These are phyloP conservation scores for Clarireedia monteithiana DNA, from an alignment of 2,329 filamentous ascomycete genomes.

Conservation along the genomic window DNA sequence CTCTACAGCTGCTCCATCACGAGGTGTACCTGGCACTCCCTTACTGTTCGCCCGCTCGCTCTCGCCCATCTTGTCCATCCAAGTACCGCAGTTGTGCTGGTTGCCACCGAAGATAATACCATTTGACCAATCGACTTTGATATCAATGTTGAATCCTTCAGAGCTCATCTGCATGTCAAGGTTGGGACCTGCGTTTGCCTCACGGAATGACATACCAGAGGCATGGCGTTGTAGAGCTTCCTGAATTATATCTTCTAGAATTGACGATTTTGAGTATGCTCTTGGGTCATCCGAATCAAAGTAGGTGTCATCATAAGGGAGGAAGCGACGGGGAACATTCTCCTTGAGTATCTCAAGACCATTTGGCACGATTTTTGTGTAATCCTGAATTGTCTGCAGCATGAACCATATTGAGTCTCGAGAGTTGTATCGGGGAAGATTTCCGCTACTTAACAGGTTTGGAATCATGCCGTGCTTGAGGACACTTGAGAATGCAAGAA, in stretches of 20 bases:
- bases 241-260: slow-evolving; percentile 83
- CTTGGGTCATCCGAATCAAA: slow-evolving; percentile 74
- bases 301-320: slow-evolving; percentile 94
- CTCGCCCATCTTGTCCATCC: slow-evolving; percentile 99
- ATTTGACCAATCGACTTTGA: slow-evolving; percentile 83
- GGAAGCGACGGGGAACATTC: slow-evolving; percentile 73
- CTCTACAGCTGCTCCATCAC: slow-evolving; percentile 90
- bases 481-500: slow-evolving; percentile 88
- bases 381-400: slow-evolving; percentile 92
- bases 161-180: slow-evolving; percentile 91
- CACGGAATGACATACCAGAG: slow-evolving; percentile 80
- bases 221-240: slow-evolving; percentile 91
- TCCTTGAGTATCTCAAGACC: slow-evolving; percentile 67
- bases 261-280: slow-evolving; percentile 78
- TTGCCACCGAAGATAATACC: slow-evolving; percentile 93
- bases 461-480: slow-evolving; percentile 98
- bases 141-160: slow-evolving; percentile 85
- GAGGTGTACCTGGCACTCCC: slow-evolving; percentile 89
- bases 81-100: slow-evolving; percentile 91
- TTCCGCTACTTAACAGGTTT: slow-evolving; percentile 81
- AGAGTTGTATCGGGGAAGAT: slow-evolving; percentile 85
- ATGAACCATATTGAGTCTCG: slow-evolving; percentile 98
- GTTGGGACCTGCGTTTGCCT: slow-evolving; percentile 83
- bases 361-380: slow-evolving; percentile 71
- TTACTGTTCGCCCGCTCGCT: slow-evolving; percentile 85